Evolutionary conservation across 2,329 filamentous ascomycete species (phyloP), one percentile per base, ranked within the genome.

Genomic region (Gyromitra esculenta): DNA sequence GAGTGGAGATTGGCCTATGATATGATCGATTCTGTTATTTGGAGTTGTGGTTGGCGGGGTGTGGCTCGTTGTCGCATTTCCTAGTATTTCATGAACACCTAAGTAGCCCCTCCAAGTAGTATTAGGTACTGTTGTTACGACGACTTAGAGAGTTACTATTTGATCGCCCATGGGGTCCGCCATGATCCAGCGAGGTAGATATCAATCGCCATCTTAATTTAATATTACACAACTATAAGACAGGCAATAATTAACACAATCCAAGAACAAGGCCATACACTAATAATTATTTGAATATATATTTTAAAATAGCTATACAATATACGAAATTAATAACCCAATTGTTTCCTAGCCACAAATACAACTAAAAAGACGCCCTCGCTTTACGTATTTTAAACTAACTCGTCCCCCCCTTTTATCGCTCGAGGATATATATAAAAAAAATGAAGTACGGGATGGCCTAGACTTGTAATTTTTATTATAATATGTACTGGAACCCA

Each of bases 401-500:
- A 54, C 18, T 1, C 31, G 1, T 31, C 25, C 31, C 8, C 25
- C 15, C 15, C 15, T 37, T 37, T 31, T 31, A 8, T 15, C 7
- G 1, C 18, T 11, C 9, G 3, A 31, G 5, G 13, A 18, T 6
- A 6, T 4, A 35, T 35, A 57, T 5, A 57, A 39, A 8, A n/a
- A 37, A 15, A 8, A 4, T 0, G 15, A 57, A 39, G 13, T 25
- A 39, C 4, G 4, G 2, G 25, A n/a, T 57, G 62, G 21, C n/a
- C 21, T 52, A 31, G n/a, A 13, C 9, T 15, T 4, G 48, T 35
- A 5, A 1, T 9, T 56, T 39, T 13, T 50, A 63, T 56, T 79
- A 87, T 75, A 88, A 76, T 83, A 88, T 87, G 77, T 86, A 87
- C 78, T 85, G 82, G 80, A 86, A 87, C 48, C 80, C 80, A 65